Evolutionary conservation across 306 rosid genomes (phyloP), one percentile per base, ranked within the genome.

Genomic region (Benincasa hispida): DNA sequence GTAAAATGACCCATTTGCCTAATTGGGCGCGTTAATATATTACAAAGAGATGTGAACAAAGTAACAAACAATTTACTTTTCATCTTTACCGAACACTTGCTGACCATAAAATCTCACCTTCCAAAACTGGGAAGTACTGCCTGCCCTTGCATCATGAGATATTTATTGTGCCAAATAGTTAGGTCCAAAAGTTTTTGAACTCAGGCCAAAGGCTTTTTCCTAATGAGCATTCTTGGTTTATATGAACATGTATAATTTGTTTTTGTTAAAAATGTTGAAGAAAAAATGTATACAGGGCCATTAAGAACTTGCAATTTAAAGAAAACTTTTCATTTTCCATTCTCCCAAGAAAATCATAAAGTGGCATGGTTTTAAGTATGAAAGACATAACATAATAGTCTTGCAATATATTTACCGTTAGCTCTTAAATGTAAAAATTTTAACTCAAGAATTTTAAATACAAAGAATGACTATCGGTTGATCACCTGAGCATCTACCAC

Each of bases 401-500:
- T 2, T 17, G 47, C 2, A 10, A 18, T 50, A 27, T 28, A 13
- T 50, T 50, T 3, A 18, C 39, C 51, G 14, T 14, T 47, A 48
- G 39, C 57, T 25, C 47, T 47, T 51, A 50, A 50, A 32, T 2
- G 15, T 25, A 48, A 47, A 47, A 27, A 48, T 17, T 41, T 47
- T 47, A 72, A 41, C 76, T 72, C 37, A 17, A 24, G 24, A 76
- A 58, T 17, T 56, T 77, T 47, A 27, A 17, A 72, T 68, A 69
- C 30, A 68, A 66, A 80, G 35, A 78, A 81, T 73, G 66, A 21
- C 70, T 54, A 73, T 12, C 37, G 35, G 59, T 75, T 27, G 76
- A 84, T 80, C 81, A 95, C 99, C 88, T 90, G 75, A 51, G 98
- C 99, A 84, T 95, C 98, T 75, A 95, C 98, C 78, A 95, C 90